Percentiles rank a stretch among this genome's conserved stretches.
These are phyloP conservation scores for Microstroma glucosiphilum DNA, from an alignment of 1,284 basidiomycete genomes.

Conservation along the genomic window DNA sequence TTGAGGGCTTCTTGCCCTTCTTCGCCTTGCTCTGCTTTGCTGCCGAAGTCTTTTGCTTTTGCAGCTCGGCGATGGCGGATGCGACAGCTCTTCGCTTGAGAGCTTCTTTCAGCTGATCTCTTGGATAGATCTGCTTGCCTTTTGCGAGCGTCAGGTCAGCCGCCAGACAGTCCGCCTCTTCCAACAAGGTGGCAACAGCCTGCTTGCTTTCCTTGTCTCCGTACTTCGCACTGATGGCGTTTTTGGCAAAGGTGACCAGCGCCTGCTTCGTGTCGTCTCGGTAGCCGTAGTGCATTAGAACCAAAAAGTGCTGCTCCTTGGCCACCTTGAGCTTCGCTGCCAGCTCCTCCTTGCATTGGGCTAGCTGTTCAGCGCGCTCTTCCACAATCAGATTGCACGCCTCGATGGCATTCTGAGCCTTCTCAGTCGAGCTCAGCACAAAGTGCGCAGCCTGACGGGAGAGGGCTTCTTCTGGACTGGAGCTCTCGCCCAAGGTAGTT, in stretches of 20 bases:
- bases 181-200: conserved; percentile 60
- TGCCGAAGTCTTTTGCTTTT: neutral
- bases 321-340: conserved; percentile 63
- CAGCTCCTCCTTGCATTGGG: conserved; percentile 71
- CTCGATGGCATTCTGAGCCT: conserved; percentile 59
- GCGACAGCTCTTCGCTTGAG: conserved; percentile 18
- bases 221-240: conserved; percentile 57
- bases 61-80: conserved; percentile 3
- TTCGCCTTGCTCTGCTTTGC: conserved; percentile 1
- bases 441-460: conserved; percentile 39
- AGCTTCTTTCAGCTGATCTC: conserved; percentile 19
- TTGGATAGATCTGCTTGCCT: conserved; percentile 18
- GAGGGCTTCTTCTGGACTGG: conserved; percentile 55
- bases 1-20: neutral
- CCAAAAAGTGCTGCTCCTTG: conserved; percentile 52
- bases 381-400: conserved; percentile 84
- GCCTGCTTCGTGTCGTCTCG: conserved; percentile 63
- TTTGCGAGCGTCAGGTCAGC: conserved; percentile 14
- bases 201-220: conserved; percentile 70
- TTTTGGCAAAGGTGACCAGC: conserved; percentile 68
- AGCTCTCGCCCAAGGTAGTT: conserved; percentile 79
- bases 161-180: conserved; percentile 53
- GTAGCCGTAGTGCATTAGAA: conserved; percentile 64
- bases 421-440: conserved; percentile 6
- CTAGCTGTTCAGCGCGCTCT: conserved; percentile 70